Conservation (phyloP, 345 rosid genomes). For the Schrenkiella parvula region DNA sequence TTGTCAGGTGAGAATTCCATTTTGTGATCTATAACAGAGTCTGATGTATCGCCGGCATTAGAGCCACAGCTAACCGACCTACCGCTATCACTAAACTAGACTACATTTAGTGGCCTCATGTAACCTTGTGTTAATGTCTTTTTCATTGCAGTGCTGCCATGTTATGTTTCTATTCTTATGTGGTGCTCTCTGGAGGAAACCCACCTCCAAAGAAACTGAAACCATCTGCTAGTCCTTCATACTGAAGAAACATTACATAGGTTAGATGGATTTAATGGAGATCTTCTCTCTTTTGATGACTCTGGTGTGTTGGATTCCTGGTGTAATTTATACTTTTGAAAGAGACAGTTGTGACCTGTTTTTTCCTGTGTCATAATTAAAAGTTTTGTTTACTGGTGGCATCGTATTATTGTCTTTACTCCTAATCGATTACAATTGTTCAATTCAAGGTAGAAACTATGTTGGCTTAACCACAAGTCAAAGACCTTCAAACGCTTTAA, state of each 20-base stretch:
- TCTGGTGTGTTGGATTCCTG: not conserved
- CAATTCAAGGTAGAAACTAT: not conserved
- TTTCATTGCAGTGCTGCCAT: slow-evolving; percentile 60
- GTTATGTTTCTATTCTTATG: slow-evolving; percentile 74
- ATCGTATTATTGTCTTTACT: not conserved
- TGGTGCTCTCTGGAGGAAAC: slow-evolving; percentile 85
- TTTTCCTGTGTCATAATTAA: not conserved
- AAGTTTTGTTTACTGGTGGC: not conserved
- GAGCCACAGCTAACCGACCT: too few species aligned
- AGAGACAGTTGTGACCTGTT: not conserved
- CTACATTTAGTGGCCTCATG: not conserved
- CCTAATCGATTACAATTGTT: not conserved
- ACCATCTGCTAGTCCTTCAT: slow-evolving; percentile 35
- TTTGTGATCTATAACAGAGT: not conserved
- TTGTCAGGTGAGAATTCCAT: slow-evolving; percentile 48
- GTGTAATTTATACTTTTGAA: slow-evolving; percentile 15
- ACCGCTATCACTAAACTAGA: too few species aligned
- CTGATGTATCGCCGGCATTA: too few species aligned
- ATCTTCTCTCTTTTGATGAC: not conserved
- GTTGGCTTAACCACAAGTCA: not conserved
- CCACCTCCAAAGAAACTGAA: slow-evolving; percentile 93
- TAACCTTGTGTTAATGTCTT: not conserved
- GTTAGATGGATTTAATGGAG: not conserved
- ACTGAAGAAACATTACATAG: slow-evolving; percentile 22
- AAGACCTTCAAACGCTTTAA: not conserved